A percentile compares a stretch with the other conserved stretches of the same genome.
Evolutionary conservation across 2,329 filamentous ascomycete species (phyloP).

Genomic region (Cladosporium velox): DNA sequence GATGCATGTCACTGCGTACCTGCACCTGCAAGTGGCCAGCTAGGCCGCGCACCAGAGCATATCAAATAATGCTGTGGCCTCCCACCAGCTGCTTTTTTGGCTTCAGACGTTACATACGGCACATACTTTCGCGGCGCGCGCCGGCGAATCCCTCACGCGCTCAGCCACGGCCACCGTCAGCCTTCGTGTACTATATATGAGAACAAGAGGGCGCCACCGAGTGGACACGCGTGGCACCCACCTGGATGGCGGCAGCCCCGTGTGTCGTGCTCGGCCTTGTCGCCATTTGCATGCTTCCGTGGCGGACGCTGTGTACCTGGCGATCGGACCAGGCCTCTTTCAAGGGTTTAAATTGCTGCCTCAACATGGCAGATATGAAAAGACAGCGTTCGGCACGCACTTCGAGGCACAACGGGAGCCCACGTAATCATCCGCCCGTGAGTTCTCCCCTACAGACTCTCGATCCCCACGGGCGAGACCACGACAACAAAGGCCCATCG

Average conservation of each 20-base stretch:
- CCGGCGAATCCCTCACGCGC: conserved; percentile 8
- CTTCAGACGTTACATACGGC: neutral
- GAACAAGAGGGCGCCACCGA: conserved; percentile 6
- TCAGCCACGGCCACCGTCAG: conserved; percentile 6
- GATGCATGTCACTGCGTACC: conserved; percentile 1
- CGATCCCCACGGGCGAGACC: conserved; percentile 18
- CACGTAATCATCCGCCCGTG: conserved; percentile 1
- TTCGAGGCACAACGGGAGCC: neutral
- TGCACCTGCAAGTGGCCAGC: neutral
- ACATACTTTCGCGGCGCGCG: neutral
- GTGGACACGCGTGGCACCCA: conserved; percentile 12
- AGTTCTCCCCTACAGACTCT: conserved; percentile 3
- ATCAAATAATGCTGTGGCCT: neutral
- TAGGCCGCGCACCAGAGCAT: neutral
- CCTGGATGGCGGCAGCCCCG: conserved; percentile 6
- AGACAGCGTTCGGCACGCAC: neutral
- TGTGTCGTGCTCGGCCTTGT: neutral
- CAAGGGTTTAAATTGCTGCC: neutral
- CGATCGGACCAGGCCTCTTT: neutral
- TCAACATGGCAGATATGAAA: conserved; percentile 1
- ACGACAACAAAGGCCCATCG: conserved; percentile 9
- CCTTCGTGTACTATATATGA: neutral
- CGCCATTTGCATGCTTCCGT: neutral
- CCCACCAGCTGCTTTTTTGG: neutral
- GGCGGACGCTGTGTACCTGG: conserved; percentile 16